Percentiles rank a stretch among this genome's conserved stretches.
phyloP scores from a whole-genome alignment of 306 rosid species.

The Pterocarpus santalinus region DNA sequence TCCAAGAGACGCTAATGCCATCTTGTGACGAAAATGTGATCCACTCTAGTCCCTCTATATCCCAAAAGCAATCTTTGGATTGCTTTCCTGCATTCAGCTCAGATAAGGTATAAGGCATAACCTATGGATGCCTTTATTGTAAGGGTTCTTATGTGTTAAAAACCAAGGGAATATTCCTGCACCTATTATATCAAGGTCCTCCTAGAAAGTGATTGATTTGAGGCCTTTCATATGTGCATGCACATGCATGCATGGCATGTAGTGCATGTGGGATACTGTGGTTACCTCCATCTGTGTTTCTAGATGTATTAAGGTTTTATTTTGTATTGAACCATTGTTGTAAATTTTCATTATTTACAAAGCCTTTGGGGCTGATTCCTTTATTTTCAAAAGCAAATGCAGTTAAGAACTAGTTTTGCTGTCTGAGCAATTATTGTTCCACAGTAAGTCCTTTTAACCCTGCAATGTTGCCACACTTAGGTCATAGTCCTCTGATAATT shows the following conservation, averaged over 20 bases:
- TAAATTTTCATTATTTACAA: constrained; percentile 44
- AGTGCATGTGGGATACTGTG: constrained; percentile 32
- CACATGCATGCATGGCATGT: constrained; percentile 31
- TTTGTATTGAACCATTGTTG: constrained; percentile 43
- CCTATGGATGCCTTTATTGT: constrained; percentile 43
- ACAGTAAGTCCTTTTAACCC: background rate
- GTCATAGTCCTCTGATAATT: constrained; percentile 25
- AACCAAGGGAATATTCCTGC: constrained; percentile 24
- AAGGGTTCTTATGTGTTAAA: constrained; percentile 41
- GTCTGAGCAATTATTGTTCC: constrained; percentile 31
- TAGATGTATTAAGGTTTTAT: constrained; percentile 39
- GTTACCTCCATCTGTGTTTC: constrained; percentile 18
- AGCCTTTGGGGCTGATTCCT: constrained; percentile 22
- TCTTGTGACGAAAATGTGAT: constrained; percentile 52
- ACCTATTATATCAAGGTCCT: constrained; percentile 34
- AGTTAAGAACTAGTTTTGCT: constrained; percentile 29
- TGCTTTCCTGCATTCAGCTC: constrained; percentile 52
- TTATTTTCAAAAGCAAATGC: background rate
- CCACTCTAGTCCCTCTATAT: constrained; percentile 45
- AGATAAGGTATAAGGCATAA: constrained; percentile 62
- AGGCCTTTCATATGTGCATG: constrained; percentile 24
- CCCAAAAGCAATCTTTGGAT: constrained; percentile 55
- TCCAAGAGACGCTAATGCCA: constrained; percentile 46
- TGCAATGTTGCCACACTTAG: background rate
- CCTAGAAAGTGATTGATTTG: constrained; percentile 38